Percentiles rank a stretch among this genome's conserved stretches.
Conservation (phyloP, 2,329 filamentous ascomycete genomes). For the Peltaster fructicola region DNA sequence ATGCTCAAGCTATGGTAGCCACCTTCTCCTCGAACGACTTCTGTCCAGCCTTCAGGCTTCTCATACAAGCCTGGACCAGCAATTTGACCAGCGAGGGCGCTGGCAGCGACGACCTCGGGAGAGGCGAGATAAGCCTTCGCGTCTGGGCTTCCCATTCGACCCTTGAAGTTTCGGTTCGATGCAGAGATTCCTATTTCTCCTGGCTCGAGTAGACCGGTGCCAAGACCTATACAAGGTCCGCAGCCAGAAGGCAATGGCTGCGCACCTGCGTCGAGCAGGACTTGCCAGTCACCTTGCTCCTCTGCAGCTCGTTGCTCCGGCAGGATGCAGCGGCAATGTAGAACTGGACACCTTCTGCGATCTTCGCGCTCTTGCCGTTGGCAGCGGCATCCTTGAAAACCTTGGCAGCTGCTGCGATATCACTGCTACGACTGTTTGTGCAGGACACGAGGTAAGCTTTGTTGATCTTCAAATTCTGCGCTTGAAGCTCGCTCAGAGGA, state of each 20-base stretch:
- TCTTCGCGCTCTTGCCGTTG: constrained; percentile 45
- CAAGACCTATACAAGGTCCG: constrained; percentile 73
- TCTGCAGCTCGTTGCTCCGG: constrained; percentile 63
- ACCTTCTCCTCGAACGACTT: constrained; percentile 55
- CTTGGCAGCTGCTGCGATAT: constrained; percentile 62
- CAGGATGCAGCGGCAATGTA: constrained; percentile 80
- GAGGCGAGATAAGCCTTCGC: constrained; percentile 75
- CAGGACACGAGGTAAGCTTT: constrained; percentile 81
- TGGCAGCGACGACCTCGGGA: constrained; percentile 83
- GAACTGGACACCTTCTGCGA: constrained; percentile 61
- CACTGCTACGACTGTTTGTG: constrained; percentile 69
- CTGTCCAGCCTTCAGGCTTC: constrained; percentile 47
- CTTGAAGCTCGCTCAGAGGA: constrained; percentile 54
- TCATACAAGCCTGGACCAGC: constrained; percentile 64
- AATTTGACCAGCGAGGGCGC: constrained; percentile 57
- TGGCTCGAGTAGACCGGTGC: constrained; percentile 58
- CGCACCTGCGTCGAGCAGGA: constrained; percentile 64
- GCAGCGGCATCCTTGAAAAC: constrained; percentile 66
- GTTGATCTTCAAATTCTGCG: constrained; percentile 58
- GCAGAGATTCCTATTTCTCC: constrained; percentile 79
- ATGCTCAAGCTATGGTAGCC: constrained; percentile 46
- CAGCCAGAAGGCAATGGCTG: constrained; percentile 54
- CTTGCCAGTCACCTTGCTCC: constrained; percentile 70
- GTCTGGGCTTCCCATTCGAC: constrained; percentile 65
- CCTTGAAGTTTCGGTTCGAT: constrained; percentile 79